Evolutionary conservation across 1,284 basidiomycete genomes (phyloP).

Genomic region (Caloboletus firmus): DNA sequence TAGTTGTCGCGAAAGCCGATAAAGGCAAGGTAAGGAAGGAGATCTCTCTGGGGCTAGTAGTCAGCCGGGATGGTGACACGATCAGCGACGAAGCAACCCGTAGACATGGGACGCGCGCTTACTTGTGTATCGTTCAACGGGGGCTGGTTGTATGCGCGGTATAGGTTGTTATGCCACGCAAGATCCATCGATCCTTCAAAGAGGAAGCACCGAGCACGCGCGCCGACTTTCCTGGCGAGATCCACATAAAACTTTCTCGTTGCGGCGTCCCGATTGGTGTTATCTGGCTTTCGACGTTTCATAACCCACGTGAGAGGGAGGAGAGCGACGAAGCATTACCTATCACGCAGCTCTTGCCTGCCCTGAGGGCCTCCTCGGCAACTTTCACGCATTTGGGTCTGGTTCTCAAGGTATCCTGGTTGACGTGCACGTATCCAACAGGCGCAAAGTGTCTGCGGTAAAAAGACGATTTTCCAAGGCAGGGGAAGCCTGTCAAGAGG

Average conservation of each 20-base stretch:
- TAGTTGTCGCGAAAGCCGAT: conserved; percentile 58
- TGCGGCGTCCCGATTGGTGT: conserved; percentile 74
- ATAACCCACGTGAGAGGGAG: not conserved
- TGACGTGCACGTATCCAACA: conserved; percentile 75
- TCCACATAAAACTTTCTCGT: conserved; percentile 73
- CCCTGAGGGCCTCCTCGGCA: conserved; percentile 55
- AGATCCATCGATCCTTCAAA: conserved; percentile 75
- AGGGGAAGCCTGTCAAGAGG: conserved; percentile 86
- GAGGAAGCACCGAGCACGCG: conserved; percentile 55
- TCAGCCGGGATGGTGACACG: not conserved
- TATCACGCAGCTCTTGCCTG: conserved; percentile 71
- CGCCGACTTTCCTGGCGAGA: conserved; percentile 55
- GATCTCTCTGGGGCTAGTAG: conserved; percentile 47
- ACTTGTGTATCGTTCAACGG: conserved; percentile 44
- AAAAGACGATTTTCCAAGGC: conserved; percentile 85
- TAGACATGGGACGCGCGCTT: conserved; percentile 12
- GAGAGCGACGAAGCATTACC: conserved; percentile 45
- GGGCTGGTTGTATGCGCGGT: conserved; percentile 67
- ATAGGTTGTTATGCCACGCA: conserved; percentile 89
- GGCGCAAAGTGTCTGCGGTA: conserved; percentile 71
- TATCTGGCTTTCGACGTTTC: conserved; percentile 52
- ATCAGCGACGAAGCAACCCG: conserved; percentile 5
- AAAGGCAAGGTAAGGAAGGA: conserved; percentile 69
- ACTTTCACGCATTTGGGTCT: conserved; percentile 74
- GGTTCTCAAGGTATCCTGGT: conserved; percentile 80